Conservation (phyloP, 1,284 basidiomycete species). For the Sporisorium scitamineum region DNA sequence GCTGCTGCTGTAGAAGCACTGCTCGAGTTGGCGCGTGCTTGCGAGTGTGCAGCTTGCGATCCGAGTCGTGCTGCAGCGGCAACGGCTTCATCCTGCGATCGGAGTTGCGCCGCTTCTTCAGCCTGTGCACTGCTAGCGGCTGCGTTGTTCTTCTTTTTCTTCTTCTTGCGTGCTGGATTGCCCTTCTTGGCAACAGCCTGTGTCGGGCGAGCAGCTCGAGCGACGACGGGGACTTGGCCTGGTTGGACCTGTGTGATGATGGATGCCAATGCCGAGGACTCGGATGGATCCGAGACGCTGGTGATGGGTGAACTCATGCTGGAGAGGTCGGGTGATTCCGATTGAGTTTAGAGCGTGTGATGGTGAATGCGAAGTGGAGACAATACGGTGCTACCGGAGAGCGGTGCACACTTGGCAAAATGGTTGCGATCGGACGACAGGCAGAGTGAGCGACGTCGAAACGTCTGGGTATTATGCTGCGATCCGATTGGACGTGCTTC, state of each 20-base stretch:
- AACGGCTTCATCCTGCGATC: conserved; percentile 37
- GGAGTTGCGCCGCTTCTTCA: conserved; percentile 22
- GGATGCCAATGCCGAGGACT: conserved; percentile 43
- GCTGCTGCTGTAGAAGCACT: neutral
- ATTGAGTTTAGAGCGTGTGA: too few relatives aligned
- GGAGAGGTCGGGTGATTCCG: neutral
- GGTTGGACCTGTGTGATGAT: conserved; percentile 63
- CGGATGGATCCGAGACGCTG: conserved; percentile 54
- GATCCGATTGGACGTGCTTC: neutral
- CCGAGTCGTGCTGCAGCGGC: conserved; percentile 36
- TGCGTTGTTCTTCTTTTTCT: conserved; percentile 43
- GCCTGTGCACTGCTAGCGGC: conserved; percentile 5
- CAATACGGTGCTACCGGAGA: too few relatives aligned
- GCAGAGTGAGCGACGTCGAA: neutral
- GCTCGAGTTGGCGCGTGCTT: conserved; percentile 23
- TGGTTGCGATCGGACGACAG: neutral
- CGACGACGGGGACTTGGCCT: conserved; percentile 28
- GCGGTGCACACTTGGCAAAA: neutral
- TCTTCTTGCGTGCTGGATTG: conserved; percentile 28
- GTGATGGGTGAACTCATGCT: conserved; percentile 53
- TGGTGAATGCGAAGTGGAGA: neutral
- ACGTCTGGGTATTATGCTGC: neutral
- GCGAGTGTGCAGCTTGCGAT: conserved; percentile 36
- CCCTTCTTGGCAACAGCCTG: conserved; percentile 28
- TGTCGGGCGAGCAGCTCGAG: conserved; percentile 27